A percentile compares a stretch with the other conserved stretches of the same genome.
phyloP scores from a whole-genome alignment of 768 basidiomycete species.

The Tulasnella sp. region DNA sequence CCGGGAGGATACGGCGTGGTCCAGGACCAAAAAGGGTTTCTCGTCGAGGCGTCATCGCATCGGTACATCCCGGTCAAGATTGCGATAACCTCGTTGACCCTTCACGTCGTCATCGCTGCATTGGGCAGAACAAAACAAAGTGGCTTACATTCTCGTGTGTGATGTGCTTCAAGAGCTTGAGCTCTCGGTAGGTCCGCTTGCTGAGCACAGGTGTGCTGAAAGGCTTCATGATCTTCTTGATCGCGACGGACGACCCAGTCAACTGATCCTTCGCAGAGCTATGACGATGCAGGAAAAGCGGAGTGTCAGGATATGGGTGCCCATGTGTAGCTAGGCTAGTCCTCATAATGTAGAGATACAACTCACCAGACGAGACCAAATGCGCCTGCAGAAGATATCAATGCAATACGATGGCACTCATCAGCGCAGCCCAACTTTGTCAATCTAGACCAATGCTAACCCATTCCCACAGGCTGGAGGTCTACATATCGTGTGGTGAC shows the following conservation, averaged over 20 bases:
- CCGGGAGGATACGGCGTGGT: too few species aligned
- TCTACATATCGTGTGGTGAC: slow-evolving; percentile 99
- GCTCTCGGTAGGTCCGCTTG: slow-evolving; percentile 94
- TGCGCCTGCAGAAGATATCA: slow-evolving; percentile 45
- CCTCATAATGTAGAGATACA: background rate
- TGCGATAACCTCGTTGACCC: background rate
- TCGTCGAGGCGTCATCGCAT: background rate
- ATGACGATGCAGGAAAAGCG: background rate
- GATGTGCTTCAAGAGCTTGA: slow-evolving; percentile 96
- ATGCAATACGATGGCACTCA: background rate
- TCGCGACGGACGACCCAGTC: slow-evolving; percentile 85
- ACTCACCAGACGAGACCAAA: slow-evolving; percentile 95
- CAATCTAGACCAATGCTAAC: slow-evolving; percentile 29
- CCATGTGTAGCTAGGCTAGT: too few species aligned
- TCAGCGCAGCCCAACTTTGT: too few species aligned
- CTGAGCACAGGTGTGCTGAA: slow-evolving; percentile 97
- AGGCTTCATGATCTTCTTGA: slow-evolving; percentile 99
- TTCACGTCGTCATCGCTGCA: background rate
- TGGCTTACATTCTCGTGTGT: slow-evolving; percentile 31
- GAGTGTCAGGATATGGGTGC: background rate
- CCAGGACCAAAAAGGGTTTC: too few species aligned
- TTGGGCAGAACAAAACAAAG: background rate
- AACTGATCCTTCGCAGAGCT: slow-evolving; percentile 95
- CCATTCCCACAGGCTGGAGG: slow-evolving; percentile 98
- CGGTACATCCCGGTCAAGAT: too few species aligned